Base-by-base conservation (phyloP, 768 basidiomycete genomes). In the Collybia nuda region DNA sequence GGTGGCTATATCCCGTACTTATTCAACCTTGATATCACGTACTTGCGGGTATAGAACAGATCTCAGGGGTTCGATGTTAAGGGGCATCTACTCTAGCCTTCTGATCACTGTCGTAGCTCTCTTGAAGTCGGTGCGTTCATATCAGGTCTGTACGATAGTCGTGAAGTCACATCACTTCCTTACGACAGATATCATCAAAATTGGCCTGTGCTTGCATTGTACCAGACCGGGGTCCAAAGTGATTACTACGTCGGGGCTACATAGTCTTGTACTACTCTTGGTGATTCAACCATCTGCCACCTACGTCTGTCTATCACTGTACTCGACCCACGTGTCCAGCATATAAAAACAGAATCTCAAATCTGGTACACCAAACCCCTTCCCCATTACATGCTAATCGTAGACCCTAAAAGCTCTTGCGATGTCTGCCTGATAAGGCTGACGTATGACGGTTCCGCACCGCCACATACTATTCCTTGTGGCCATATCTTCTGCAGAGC, bases 351-450 rank as follows among this genome's bases (percentile, higher is more conserved):
- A 7, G 24, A 7, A 7, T 26, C 24, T 3, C 4, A 3, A 26
- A 4, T 26, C 24, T 26, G 24, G 24, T 7, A 26, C 7, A 7
- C 7, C 24, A 26, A 3, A 3, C 14, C 32, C 9, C 14, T 32
- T 11, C 9, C 1, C 19, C 9, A 32, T 24, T 18, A 46, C 39
- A 61, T 61, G 60, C 73, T 90, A 61, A 75, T 86, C 55, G 72
- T 88, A 21, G 85, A 89, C 66, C 76, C 85, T 4, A 75, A 82
- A 29, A 88, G 86, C 58, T 77, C 75, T 52, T 90, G 88, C 71
- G 88, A 90, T 64, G 81, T 90, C 56, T 90, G 88, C 65, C 72
- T 87, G 53, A 84, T 86, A 48, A 68, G 72, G 21, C 88, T 87
- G 63, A 67, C 75, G 37, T 81, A 79, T 68, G 70, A 78, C 37